Evolutionary conservation across 2,329 filamentous ascomycete species (phyloP).

Genomic region (Xylariaceae sp.): DNA sequence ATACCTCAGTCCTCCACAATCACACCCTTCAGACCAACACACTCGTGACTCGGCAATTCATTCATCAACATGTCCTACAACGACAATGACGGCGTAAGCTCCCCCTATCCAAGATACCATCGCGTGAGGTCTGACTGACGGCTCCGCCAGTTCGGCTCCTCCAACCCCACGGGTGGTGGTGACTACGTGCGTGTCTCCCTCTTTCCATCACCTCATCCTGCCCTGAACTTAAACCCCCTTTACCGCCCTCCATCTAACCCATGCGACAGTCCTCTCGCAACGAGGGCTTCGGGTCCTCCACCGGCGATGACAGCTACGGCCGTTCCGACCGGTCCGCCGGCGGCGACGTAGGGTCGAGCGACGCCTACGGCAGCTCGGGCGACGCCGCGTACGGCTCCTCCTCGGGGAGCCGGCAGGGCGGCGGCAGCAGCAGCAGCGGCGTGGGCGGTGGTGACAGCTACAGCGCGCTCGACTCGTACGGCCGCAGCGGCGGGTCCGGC

Average conservation of each 20-base stretch:
- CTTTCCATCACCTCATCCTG: too few species aligned
- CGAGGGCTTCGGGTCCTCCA: too few species aligned
- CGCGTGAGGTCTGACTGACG: too few species aligned
- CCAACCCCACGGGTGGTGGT: too few species aligned
- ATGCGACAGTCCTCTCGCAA: too few species aligned
- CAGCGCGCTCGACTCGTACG: conserved; percentile 21
- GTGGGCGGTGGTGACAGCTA: conserved; percentile 24
- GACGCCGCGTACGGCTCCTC: conserved; percentile 11
- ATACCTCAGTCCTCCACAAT: background rate
- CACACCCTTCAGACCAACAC: too few species aligned
- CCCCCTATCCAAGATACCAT: too few species aligned
- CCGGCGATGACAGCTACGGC: conserved; percentile 15
- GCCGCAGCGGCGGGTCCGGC: conserved; percentile 6
- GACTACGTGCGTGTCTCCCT: too few species aligned
- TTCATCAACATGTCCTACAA: conserved; percentile 38
- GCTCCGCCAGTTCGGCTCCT: too few species aligned
- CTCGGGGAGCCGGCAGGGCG: conserved; percentile 1
- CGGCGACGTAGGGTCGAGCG: conserved; percentile 3
- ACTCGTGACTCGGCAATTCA: too few species aligned
- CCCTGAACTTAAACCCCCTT: too few species aligned
- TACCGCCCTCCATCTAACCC: too few species aligned
- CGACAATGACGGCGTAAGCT: conserved; percentile 31
- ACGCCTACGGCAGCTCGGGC: conserved; percentile 4
- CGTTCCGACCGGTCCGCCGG: conserved; percentile 3
- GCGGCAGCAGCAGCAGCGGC: conserved; percentile 12